A percentile compares a stretch with the other conserved stretches of the same genome.
Evolutionary conservation across 495 filamentous ascomycete species (phyloP).

Genomic region (Xylaria scruposa): DNA sequence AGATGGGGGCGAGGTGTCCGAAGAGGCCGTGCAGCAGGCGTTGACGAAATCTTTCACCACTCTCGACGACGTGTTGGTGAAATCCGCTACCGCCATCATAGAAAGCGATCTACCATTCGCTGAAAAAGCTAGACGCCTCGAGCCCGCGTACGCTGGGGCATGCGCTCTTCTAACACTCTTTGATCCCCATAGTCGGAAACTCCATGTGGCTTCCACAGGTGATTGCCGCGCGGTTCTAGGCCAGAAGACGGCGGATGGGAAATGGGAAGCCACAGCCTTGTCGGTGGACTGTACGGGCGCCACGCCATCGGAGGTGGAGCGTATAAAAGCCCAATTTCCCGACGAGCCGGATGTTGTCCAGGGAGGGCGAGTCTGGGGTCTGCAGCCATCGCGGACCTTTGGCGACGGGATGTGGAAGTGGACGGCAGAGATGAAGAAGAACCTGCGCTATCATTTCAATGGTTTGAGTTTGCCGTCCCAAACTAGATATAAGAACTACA

Average conservation of each 20-base stretch:
- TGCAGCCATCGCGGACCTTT: slow-evolving; percentile 65
- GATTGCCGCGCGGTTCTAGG: slow-evolving; percentile 69
- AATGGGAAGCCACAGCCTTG: slow-evolving; percentile 58
- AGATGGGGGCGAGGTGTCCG: slow-evolving; percentile 27
- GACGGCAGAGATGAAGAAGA: slow-evolving; percentile 53
- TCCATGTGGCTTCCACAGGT: slow-evolving; percentile 65
- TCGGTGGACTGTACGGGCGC: slow-evolving; percentile 66
- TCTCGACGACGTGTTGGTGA: slow-evolving; percentile 59
- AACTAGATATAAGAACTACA: slow-evolving; percentile 43
- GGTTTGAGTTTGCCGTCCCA: slow-evolving; percentile 48
- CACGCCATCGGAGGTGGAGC: slow-evolving; percentile 57
- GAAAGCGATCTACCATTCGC: slow-evolving; percentile 36
- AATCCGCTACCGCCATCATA: slow-evolving; percentile 45
- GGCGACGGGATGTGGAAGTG: slow-evolving; percentile 72
- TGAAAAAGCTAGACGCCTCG: slow-evolving; percentile 37
- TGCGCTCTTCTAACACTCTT: slow-evolving; percentile 66
- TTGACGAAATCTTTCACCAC: slow-evolving; percentile 55
- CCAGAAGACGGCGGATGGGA: slow-evolving; percentile 48
- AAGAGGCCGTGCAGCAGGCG: slow-evolving; percentile 47
- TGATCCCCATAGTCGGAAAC: slow-evolving; percentile 52
- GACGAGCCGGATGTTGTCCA: slow-evolving; percentile 62
- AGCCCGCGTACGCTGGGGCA: slow-evolving; percentile 60
- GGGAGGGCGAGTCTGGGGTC: slow-evolving; percentile 62
- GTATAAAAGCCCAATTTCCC: slow-evolving; percentile 63
- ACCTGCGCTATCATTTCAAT: slow-evolving; percentile 54